Percentiles rank a stretch among this genome's conserved stretches.
Evolutionary conservation across 2,329 filamentous ascomycete species (phyloP).

Genomic region (Stagonosporopsis vannaccii): DNA sequence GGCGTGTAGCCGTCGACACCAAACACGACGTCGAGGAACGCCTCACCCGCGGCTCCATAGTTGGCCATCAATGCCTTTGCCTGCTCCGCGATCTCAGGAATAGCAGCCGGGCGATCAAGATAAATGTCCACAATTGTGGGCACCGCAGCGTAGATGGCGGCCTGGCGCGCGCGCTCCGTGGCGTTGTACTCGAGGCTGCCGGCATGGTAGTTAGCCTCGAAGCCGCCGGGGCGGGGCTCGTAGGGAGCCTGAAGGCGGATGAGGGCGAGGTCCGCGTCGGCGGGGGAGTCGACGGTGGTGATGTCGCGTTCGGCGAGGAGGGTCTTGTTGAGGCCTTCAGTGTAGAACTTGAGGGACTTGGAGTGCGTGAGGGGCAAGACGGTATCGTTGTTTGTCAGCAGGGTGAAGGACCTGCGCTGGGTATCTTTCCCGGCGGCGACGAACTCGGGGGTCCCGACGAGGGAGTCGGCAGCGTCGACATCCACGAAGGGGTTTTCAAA

Average conservation of each 20-base stretch:
- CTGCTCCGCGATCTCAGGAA: conserved; percentile 53
- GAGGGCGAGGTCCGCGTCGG: conserved; percentile 53
- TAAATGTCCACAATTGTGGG: conserved; percentile 55
- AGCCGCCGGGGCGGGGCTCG: conserved; percentile 53
- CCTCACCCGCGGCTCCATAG: conserved; percentile 52
- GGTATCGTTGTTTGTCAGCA: conserved; percentile 47
- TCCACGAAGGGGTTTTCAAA: conserved; percentile 63
- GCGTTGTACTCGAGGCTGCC: conserved; percentile 54
- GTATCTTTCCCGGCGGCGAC: conserved; percentile 47
- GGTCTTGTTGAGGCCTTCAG: conserved; percentile 46
- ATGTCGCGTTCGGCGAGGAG: conserved; percentile 43
- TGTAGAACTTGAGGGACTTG: conserved; percentile 42
- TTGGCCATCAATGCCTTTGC: conserved; percentile 51
- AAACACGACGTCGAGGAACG: conserved; percentile 56
- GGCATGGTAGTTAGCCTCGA: conserved; percentile 51
- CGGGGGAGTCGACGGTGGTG: conserved; percentile 43
- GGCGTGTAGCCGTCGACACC: conserved; percentile 48
- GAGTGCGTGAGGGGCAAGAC: conserved; percentile 38
- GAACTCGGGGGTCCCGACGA: conserved; percentile 58
- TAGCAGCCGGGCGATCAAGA: conserved; percentile 54
- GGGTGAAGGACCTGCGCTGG: conserved; percentile 48
- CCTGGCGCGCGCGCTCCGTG: conserved; percentile 50
- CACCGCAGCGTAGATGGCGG: conserved; percentile 49
- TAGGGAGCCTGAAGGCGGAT: conserved; percentile 52
- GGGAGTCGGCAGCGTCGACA: conserved; percentile 49